Percentiles rank a stretch among this genome's conserved stretches.
phyloP scores from a whole-genome alignment of 306 rosid genomes.

The Betula pendula region DNA sequence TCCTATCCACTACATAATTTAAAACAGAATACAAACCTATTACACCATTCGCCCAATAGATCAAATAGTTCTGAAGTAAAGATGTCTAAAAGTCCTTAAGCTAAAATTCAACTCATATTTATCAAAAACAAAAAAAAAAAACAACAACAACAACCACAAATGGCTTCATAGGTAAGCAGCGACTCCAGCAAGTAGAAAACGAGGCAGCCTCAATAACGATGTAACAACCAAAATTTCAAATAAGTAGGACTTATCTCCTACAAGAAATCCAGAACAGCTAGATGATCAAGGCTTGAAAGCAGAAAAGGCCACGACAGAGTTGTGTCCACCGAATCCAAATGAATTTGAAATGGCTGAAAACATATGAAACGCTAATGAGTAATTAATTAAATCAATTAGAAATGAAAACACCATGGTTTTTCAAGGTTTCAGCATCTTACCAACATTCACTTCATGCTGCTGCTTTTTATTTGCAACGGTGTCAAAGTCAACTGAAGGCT shows the following conservation, averaged over 20 bases:
- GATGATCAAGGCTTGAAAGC: constrained; percentile 79
- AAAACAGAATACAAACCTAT: constrained; percentile 17
- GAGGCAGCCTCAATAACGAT: constrained; percentile 49
- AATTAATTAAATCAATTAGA: constrained; percentile 17
- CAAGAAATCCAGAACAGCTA: constrained; percentile 37
- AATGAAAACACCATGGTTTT: constrained; percentile 3
- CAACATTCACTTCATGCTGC: constrained; percentile 91
- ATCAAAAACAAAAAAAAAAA: constrained; percentile 16
- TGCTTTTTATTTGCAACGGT: constrained; percentile 79
- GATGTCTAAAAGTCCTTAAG: constrained; percentile 15
- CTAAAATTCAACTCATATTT: constrained; percentile 23
- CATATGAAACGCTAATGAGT: not conserved
- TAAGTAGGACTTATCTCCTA: constrained; percentile 37
- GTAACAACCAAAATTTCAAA: constrained; percentile 44
- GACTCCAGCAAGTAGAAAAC: constrained; percentile 21
- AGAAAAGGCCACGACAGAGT: constrained; percentile 91
- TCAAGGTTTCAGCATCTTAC: constrained; percentile 51
- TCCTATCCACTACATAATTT: constrained; percentile 16
- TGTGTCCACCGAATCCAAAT: constrained; percentile 97
- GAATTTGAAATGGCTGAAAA: constrained; percentile 88
- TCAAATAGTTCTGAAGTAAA: constrained; percentile 25
- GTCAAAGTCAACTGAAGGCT: constrained; percentile 92
- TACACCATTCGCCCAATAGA: constrained; percentile 8
- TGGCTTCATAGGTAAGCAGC: constrained; percentile 26
- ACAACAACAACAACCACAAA: constrained; percentile 26